Conservation (phyloP, 805 yeast species). For the Saturnispora sekii region DNA sequence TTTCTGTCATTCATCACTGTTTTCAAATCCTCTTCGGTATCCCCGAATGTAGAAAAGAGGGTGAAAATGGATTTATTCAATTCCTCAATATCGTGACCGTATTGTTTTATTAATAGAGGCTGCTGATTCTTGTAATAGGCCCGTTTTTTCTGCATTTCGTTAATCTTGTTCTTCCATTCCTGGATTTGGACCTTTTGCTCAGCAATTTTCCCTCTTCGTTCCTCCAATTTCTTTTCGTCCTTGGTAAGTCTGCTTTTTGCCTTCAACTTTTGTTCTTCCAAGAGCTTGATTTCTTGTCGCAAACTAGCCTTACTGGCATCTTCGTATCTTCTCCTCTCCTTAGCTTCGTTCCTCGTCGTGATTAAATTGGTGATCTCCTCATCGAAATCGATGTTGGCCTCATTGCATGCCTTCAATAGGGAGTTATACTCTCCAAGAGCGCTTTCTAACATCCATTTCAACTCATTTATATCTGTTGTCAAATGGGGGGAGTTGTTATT, state of each 20-base stretch:
- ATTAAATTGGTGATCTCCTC: slow-evolving; percentile 30
- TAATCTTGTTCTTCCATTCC: slow-evolving; percentile 26
- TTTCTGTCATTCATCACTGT: slow-evolving; percentile 21
- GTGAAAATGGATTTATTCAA: slow-evolving; percentile 22
- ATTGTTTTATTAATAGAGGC: slow-evolving; percentile 14
- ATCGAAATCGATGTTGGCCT: slow-evolving; percentile 27
- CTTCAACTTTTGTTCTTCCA: slow-evolving; percentile 33
- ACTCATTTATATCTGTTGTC: slow-evolving; percentile 33
- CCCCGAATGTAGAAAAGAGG: slow-evolving; percentile 21
- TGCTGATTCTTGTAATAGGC: slow-evolving; percentile 8
- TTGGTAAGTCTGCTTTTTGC: slow-evolving; percentile 28
- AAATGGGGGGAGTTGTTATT: slow-evolving; percentile 21
- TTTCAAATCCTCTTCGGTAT: slow-evolving; percentile 26
- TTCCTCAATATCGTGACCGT: slow-evolving; percentile 18
- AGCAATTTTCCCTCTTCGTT: slow-evolving; percentile 24
- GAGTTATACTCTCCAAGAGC: slow-evolving; percentile 33
- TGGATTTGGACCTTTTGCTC: slow-evolving; percentile 27
- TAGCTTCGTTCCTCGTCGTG: slow-evolving; percentile 29
- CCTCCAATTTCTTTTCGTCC: slow-evolving; percentile 23
- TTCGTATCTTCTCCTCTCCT: slow-evolving; percentile 32
- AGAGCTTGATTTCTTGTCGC: slow-evolving; percentile 31
- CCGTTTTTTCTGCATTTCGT: slow-evolving; percentile 17
- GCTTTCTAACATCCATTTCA: slow-evolving; percentile 32
- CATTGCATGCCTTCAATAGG: slow-evolving; percentile 26
- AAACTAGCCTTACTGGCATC: slow-evolving; percentile 32